Percentiles rank a stretch among this genome's conserved stretches.
Conservation (phyloP, 2,329 filamentous ascomycete genomes). For the Fusarium sp. region DNA sequence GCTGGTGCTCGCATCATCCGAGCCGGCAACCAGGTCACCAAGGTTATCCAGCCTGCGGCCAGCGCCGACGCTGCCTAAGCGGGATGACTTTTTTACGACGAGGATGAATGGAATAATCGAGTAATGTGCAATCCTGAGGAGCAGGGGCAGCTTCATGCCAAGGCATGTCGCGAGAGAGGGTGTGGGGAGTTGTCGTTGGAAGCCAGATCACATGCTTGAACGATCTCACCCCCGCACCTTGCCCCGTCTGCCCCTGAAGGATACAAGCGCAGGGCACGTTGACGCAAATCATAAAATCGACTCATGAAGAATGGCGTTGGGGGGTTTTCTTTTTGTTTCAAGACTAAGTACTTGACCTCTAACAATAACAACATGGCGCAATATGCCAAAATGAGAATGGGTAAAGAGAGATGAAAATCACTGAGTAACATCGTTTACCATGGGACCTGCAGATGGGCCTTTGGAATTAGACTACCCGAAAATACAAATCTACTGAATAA, state of each 20-base stretch:
- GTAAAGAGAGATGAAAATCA: conserved; percentile 9
- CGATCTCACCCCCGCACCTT: conserved; percentile 15
- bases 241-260: neutral
- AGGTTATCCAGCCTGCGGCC: conserved; percentile 81
- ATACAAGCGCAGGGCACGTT: conserved; percentile 23
- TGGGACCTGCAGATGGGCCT: neutral
- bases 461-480: conserved; percentile 16
- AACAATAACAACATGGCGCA: conserved; percentile 10
- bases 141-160: conserved; percentile 18
- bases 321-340: conserved; percentile 36
- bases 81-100: conserved; percentile 18
- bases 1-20: conserved; percentile 85
- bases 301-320: conserved; percentile 45
- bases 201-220: conserved; percentile 37
- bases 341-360: conserved; percentile 21
- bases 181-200: conserved; percentile 21
- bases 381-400: conserved; percentile 32
- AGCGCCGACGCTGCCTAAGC: conserved; percentile 84
- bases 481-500: conserved; percentile 32
- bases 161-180: conserved; percentile 27
- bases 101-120: conserved; percentile 35
- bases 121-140: conserved; percentile 23
- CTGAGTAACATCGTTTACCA: neutral
- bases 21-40: conserved; percentile 87
- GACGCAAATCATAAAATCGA: conserved; percentile 40